Evolutionary conservation across 805 yeast species (phyloP).

Genomic region (Pichia nanzhaoensis): DNA sequence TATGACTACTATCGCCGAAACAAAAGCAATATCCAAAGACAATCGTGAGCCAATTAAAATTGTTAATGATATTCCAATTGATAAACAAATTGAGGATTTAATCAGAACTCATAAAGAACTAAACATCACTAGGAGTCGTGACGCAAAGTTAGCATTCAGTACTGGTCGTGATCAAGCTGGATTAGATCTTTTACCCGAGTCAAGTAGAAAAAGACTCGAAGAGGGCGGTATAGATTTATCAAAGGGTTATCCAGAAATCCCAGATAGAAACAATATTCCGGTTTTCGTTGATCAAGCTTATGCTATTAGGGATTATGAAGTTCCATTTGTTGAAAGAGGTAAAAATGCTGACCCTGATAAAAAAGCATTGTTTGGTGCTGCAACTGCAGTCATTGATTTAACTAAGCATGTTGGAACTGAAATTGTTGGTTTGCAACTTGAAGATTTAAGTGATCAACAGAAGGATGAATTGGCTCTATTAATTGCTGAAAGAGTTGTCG

Average conservation of each 20-base stretch:
- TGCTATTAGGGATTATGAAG: slow-evolving; percentile 30
- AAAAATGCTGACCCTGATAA: slow-evolving; percentile 35
- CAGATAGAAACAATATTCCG: slow-evolving; percentile 30
- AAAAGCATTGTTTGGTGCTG: slow-evolving; percentile 36
- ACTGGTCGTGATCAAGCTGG: slow-evolving; percentile 17
- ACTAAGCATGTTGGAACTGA: slow-evolving; percentile 46
- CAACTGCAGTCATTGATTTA: slow-evolving; percentile 35
- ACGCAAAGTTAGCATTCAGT: neutral
- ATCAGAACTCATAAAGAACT: slow-evolving; percentile 11
- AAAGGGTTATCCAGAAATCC: slow-evolving; percentile 35
- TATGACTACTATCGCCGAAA: neutral
- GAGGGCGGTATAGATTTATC: slow-evolving; percentile 32
- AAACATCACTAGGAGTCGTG: slow-evolving; percentile 9
- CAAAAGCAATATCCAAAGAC: neutral
- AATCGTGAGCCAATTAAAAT: neutral
- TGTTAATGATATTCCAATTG: slow-evolving; percentile 13
- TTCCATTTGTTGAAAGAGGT: slow-evolving; percentile 31
- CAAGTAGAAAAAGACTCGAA: slow-evolving; percentile 28
- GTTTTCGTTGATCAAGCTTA: slow-evolving; percentile 36
- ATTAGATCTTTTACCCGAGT: slow-evolving; percentile 23
- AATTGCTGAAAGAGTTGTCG: slow-evolving; percentile 43
- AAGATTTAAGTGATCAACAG: slow-evolving; percentile 37
- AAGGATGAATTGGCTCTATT: slow-evolving; percentile 41
- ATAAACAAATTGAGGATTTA: slow-evolving; percentile 13
- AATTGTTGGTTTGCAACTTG: slow-evolving; percentile 40